These are phyloP conservation scores for Beauveria scarabaeidicola DNA, from an alignment of 2,329 filamentous ascomycete genomes.

Conservation along the genomic window DNA sequence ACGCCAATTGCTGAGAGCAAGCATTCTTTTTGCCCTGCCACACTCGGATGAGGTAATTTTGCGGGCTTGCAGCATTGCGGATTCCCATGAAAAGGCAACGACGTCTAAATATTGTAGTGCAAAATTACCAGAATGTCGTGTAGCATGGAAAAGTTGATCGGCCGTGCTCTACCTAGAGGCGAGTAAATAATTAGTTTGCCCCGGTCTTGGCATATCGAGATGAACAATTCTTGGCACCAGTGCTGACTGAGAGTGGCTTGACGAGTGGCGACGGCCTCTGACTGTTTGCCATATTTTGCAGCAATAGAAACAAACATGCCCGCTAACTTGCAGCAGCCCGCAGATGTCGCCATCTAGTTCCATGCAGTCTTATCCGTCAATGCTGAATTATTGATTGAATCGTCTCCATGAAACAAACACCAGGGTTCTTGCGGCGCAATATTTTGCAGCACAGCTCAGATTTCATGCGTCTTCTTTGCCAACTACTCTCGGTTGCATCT, in stretches of 20 bases:
- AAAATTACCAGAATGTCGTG: neutral
- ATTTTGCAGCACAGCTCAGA: neutral
- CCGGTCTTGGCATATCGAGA: neutral
- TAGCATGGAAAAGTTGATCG: too few species aligned
- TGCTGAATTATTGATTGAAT: neutral
- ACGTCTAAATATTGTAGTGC: neutral
- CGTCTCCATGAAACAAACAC: neutral
- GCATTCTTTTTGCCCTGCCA: conserved; percentile 1
- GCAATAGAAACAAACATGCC: neutral
- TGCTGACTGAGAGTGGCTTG: neutral
- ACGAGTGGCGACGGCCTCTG: neutral
- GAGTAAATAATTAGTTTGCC: neutral
- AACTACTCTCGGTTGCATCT: neutral
- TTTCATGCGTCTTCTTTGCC: neutral
- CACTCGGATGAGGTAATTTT: conserved; percentile 4
- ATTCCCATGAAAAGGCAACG: neutral
- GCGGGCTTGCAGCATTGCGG: neutral
- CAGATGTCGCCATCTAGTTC: neutral
- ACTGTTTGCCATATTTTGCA: neutral
- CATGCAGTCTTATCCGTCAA: neutral
- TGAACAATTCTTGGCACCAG: neutral
- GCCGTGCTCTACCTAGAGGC: too few species aligned
- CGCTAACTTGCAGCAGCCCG: neutral
- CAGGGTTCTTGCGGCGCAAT: neutral
- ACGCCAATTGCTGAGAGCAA: too few species aligned